Evolutionary conservation across 1,284 basidiomycete species (phyloP), one percentile per base, ranked within the genome.

Genomic region (Malassezia yamatoensis): DNA sequence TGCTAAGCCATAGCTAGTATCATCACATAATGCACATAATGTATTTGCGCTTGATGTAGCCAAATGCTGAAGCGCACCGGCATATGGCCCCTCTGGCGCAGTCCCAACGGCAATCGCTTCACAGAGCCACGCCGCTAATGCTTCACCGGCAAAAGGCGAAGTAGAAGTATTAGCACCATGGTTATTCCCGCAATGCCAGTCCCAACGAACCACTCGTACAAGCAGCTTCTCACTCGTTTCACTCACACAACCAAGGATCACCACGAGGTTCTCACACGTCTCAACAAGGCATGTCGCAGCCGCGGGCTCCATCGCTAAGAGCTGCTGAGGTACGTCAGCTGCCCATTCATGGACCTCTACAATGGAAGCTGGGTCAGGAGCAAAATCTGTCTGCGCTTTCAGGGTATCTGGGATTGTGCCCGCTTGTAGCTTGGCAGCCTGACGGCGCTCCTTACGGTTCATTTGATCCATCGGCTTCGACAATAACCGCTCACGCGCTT

Each of bases 381-480:
- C 45, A 41, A 54, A 51, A 7, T 54, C 60, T 12, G 62, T 50
- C 15, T 61, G 51, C 1, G 59, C 56, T 3, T 59, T 58, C 10
- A 59, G 61, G 16, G 58, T 59, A 5, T 60, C 36, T 9, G 62
- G 61, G 33, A 64, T 45, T 42, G 59, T 64, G 21, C 62, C 67
- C 13, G 61, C 54, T 1, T 59, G 61, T n/a, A 69, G 56, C 41
- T 68, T 72, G 29, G 68, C 60, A 3, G 66, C 65, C 40, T 68
- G 68, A 12, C 72, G 52, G 50, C 62, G 67, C 49, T 74, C 67
- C 61, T 74, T 74, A 40, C 67, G 64, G 59, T 74, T 74, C 68
- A 74, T 68, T 52, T 72, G 53, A 16, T 70, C 72, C 46, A 65
- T 49, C 11, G 68, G 63, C 55, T 70, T 72, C 15, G 63, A 46